Evolutionary conservation across 495 filamentous ascomycete species (phyloP), one percentile per base, ranked within the genome.

Genomic region (Lepraria neglecta): DNA sequence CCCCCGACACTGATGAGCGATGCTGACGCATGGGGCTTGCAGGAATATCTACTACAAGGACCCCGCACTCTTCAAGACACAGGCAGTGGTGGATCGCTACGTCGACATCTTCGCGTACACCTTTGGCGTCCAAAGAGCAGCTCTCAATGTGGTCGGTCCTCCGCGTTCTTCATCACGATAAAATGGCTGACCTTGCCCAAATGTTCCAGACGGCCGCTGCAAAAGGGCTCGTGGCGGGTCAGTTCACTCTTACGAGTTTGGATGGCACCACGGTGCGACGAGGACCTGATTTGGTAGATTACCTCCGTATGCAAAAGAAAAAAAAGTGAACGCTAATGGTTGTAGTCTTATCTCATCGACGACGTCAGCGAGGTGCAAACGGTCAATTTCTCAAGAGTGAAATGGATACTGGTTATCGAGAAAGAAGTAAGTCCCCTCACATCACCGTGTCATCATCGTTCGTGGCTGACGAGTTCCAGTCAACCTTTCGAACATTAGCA

Each of bases 11-110:
- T 27, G 4, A 21, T 14, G 14, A 21, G 11, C 33, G 40, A 3
- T 11, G 14, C 6, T 59, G 33, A 59, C 33, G 21, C 3, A 6
- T 52, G 14, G n/a, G 24, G 19, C 43, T 60, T 31, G 6, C 59
- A 95, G 94, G 67, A 91, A 94, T 62, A 89, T 98, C 15, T 98
- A 89, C 72, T 98, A 98, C 70, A 86, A 87, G 59, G 83, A 96
- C 65, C 85, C 88, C 0, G 80, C 82, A 45, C 80, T 94, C 1
- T 98, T 97, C 71, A 78, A 78, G 44, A 87, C 78, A 30, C 95
- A 97, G 67, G 66, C 67, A 17, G 80, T 85, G 6, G 90, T 97
- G 0, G 85, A 97, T 67, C 73, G 74, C 2, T 82, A 92, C 61
- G 79, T 97, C 3, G 91, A 98, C 67, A 89, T 92, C 63, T 74